Evolutionary conservation across 768 basidiomycete genomes (phyloP).

Genomic region (Xerocomus potaroensis): DNA sequence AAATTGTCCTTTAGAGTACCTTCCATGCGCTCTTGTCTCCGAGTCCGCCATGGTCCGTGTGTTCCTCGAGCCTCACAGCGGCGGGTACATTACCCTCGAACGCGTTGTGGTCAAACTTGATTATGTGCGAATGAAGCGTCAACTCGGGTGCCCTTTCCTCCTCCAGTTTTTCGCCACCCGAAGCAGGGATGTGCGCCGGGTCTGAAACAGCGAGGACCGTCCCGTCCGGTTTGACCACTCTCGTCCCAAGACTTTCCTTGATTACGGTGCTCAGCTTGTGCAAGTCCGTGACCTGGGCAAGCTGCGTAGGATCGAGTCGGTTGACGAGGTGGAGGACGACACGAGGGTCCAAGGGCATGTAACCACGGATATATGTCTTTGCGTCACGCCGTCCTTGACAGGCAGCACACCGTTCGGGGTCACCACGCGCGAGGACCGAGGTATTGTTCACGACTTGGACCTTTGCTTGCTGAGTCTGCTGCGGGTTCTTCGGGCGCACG

Average conservation of each 20-base stretch:
- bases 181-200: no score
- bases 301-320: no score
- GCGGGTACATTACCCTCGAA: not conserved
- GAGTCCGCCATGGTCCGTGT: not conserved
- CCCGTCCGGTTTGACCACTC: no score
- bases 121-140: no score
- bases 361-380: not conserved
- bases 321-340: not conserved
- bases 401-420: not conserved
- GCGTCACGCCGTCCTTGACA: not conserved
- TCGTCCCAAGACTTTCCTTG: no score
- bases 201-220: not conserved
- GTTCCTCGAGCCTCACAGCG: not conserved
- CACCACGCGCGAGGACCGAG: not conserved
- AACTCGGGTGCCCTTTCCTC: no score
- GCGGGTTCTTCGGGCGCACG: constrained; percentile 2
- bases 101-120: no score
- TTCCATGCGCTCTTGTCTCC: not conserved
- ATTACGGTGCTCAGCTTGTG: no score
- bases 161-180: no score
- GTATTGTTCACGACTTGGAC: not conserved
- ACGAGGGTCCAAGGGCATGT: no score
- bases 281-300: no score
- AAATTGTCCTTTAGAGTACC: not conserved
- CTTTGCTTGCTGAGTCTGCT: not conserved